A percentile compares a stretch with the other conserved stretches of the same genome.
Evolutionary conservation across 345 rosid genomes (phyloP).

Genomic region (Turritis glabra): DNA sequence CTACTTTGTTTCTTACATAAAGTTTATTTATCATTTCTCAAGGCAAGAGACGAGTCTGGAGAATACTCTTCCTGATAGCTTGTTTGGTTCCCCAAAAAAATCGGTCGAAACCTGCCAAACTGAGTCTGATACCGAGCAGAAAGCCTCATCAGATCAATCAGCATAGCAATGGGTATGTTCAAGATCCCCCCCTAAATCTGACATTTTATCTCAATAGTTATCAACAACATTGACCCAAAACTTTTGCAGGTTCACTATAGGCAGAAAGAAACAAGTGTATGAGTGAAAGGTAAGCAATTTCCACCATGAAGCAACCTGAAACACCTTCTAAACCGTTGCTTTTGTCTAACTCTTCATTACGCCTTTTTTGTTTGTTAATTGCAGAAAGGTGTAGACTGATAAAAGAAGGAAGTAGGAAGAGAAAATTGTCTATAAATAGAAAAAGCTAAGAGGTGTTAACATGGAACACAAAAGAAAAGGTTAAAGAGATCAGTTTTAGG

Average conservation of each 20-base stretch:
- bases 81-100: constrained; percentile 29
- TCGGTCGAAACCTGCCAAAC: not conserved
- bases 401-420: constrained; percentile 25
- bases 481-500: constrained; percentile 17
- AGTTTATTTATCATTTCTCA: not conserved
- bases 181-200: not conserved
- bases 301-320: not conserved
- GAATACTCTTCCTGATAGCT: constrained; percentile 33
- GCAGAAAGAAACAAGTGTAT: constrained; percentile 4
- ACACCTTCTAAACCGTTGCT: not conserved
- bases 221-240: not conserved
- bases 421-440: constrained; percentile 9
- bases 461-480: constrained; percentile 17
- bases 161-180: constrained; percentile 25
- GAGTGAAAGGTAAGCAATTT: constrained; percentile 19
- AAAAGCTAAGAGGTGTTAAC: constrained; percentile 11
- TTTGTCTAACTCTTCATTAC: not conserved
- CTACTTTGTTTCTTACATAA: constrained; percentile 2
- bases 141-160: constrained; percentile 9
- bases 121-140: not conserved
- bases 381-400: constrained; percentile 26
- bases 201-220: not conserved
- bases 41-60: constrained; percentile 31
- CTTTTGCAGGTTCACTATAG: not conserved
- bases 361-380: not conserved